Evolutionary conservation across 2,329 filamentous ascomycete species (phyloP), one percentile per base, ranked within the genome.

Genomic region (Cyclaneusma minus): DNA sequence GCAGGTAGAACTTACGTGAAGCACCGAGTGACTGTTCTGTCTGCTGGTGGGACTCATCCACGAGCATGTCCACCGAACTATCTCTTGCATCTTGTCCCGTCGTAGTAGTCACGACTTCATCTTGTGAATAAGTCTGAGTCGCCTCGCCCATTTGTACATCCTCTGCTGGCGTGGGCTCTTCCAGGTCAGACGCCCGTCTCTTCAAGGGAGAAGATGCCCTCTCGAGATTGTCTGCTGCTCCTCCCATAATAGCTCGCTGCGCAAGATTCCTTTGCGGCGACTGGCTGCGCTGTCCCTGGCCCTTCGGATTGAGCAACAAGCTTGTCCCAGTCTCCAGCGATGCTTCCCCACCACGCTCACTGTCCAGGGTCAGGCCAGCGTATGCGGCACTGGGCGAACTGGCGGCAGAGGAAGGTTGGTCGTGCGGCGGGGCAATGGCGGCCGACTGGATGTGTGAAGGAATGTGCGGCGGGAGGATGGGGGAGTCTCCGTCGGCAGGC

Each of bases 161-260:
- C 24, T 49, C 41, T 16, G 31, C 25, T 8, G 24, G 31, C 13
- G 45, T 43, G 9, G 30, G 28, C 9, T 32, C 32, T 23, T 48
- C 47, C 15, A 49, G 25, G 24, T 47, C 42, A 10, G 45, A 71
- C 18, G 69, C 69, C 35, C 63, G 60, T 42, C 70, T 60, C 50
- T 76, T 76, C 30, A 75, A 49, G 6, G 70, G 70, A 12, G 70
- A 76, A 15, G 69, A 73, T 12, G 70, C 70, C 39, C 70, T 61
- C 22, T 72, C 62, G 31, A 63, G 58, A 13, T 59, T 43, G 34
- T 73, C 64, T 37, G 60, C 55, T 48, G 67, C 63, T 36, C 62
- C 68, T 35, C 65, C 64, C 64, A 73, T 71, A 32, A 72, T 60
- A 38, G 56, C 60, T 35, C 64, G 57, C 39, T 59, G 58, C 18